Evolutionary conservation across 768 basidiomycete genomes (phyloP).

Genomic region (Melanogaster broomeanus): DNA sequence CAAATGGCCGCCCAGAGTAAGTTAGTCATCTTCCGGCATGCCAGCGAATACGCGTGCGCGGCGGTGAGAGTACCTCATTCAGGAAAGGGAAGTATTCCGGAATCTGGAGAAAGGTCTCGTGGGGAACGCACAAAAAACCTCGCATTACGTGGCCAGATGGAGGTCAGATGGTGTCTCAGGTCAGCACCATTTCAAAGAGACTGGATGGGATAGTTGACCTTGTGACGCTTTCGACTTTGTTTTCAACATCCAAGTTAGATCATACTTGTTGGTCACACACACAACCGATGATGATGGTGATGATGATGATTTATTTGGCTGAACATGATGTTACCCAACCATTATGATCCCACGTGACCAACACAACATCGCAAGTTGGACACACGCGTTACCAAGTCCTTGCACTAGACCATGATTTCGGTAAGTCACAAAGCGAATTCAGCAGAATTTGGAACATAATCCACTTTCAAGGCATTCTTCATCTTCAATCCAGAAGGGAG

Average conservation of each 20-base stretch:
- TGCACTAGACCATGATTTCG: constrained; percentile 43
- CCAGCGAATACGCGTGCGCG: background rate
- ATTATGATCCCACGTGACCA: no score
- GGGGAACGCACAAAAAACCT: background rate
- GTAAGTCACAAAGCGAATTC: constrained; percentile 31
- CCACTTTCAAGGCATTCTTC: constrained; percentile 82
- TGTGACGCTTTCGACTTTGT: no score
- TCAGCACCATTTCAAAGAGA: background rate
- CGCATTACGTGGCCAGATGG: background rate
- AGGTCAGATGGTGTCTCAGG: background rate
- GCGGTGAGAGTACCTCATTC: no score
- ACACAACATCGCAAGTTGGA: no score
- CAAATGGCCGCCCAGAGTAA: background rate
- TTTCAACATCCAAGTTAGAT: no score
- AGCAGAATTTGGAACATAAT: constrained; percentile 2
- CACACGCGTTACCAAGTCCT: no score
- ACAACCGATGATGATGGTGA: no score
- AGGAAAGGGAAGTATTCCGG: background rate
- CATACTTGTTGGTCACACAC: no score
- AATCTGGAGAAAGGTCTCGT: no score
- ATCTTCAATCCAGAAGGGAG: constrained; percentile 99
- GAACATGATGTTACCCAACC: no score
- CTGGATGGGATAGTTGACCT: background rate
- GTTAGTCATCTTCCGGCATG: background rate
- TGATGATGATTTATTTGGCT: no score